Evolutionary conservation across 2,329 filamentous ascomycete genomes (phyloP), one percentile per base, ranked within the genome.

Genomic region (Tolypocladium sp.): DNA sequence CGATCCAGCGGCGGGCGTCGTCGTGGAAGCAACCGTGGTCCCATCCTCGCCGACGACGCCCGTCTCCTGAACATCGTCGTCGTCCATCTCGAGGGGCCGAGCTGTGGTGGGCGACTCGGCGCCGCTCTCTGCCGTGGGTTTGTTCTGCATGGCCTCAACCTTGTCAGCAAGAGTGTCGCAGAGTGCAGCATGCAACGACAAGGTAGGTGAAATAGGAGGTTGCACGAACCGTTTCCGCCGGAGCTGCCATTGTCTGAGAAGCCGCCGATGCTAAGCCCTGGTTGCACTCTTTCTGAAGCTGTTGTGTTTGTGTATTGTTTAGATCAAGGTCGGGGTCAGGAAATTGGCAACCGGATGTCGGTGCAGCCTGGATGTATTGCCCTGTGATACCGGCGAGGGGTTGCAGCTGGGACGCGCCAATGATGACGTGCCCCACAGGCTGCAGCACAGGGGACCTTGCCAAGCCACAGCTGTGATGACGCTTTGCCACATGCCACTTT

Each of bases 71-170:
- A 84, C 73, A 68, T 88, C 87, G 67, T 89, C 86, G 76, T 90
- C 87, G 69, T 89, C 85, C 76, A 88, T 81, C 62, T 88, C 85
- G 69, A 88, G 78, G 9, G 85, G 85, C 66, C 79, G 76, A 58
- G 80, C 85, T 52, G 85, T 88, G 13, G 85, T 88, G 12, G 85
- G 85, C 54, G 85, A 88, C 73, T 88, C 85, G 42, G 85, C 81
- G 61, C 71, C 79, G 58, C 71, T 70, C 58, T 74, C 73, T 37
- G 70, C 67, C 41, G 73, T 69, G 44, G 69, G 67, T 66, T 83
- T 84, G 66, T 68, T 74, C 76, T 82, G 63, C 17, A 56, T 53
- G n/a, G 53, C 58, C 57, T 62, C 58, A 55, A 37, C 37, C 51
- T 57, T 58, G 63, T 71, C 62, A 70, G 68, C 58, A 46, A 37